Conservation (phyloP, 163 green algal genomes). For the Smithsoniella earleae region DNA sequence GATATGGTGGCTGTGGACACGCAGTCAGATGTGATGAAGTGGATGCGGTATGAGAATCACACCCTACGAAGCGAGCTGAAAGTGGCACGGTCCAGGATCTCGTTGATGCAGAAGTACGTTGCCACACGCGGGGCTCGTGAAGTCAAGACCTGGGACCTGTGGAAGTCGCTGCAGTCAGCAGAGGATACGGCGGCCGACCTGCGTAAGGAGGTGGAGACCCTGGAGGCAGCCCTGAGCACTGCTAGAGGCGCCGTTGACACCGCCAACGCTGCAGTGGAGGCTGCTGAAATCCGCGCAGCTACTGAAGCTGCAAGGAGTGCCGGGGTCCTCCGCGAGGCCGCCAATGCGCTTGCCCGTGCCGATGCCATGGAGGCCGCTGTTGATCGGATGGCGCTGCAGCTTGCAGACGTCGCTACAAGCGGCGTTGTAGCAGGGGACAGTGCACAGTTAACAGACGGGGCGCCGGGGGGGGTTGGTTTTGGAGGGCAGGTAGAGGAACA, state of each 20-base stretch:
- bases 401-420: too few species aligned
- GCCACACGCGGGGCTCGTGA: background rate
- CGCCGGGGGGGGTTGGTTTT: too few species aligned
- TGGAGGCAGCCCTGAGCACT: background rate
- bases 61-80: background rate
- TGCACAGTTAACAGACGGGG: too few species aligned
- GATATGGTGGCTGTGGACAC: background rate
- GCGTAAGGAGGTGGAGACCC: background rate
- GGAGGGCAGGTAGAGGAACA: too few species aligned
- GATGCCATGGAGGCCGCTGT: background rate
- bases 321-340: background rate
- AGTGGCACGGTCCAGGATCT: background rate
- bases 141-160: conserved; percentile 19
- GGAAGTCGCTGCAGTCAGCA: background rate
- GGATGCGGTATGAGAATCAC: conserved; percentile 6
- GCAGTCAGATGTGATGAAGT: conserved; percentile 12
- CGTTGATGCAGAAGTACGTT: background rate
- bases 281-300: background rate
- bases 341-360: background rate
- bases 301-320: background rate
- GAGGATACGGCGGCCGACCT: background rate
- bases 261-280: background rate
- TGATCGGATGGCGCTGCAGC: conserved; percentile 8
- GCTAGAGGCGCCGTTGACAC: background rate
- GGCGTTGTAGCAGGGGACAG: too few species aligned